phyloP scores from a whole-genome alignment of 495 filamentous ascomycete genomes.

The Penicillium angulare region DNA sequence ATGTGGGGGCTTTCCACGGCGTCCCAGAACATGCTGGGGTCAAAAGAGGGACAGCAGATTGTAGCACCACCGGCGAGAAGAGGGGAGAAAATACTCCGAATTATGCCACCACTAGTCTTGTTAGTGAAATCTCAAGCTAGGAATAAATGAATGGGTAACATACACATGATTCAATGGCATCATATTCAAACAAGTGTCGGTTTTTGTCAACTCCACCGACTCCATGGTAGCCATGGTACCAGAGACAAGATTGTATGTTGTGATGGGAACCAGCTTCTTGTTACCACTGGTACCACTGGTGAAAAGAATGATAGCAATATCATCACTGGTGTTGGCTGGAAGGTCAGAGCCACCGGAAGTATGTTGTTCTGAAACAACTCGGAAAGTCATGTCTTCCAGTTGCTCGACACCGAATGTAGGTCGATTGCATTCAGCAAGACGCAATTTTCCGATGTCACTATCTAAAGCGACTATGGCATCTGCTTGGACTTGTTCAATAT shows the following conservation, averaged over 20 bases:
- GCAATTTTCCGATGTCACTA: conserved; percentile 16
- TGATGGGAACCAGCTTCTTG: conserved; percentile 45
- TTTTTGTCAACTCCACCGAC: conserved; percentile 33
- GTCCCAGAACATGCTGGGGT: conserved; percentile 49
- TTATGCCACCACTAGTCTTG: conserved; percentile 28
- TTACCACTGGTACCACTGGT: conserved; percentile 48
- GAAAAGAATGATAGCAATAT: conserved; percentile 43
- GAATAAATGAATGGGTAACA: background rate
- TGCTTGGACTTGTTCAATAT: conserved; percentile 17
- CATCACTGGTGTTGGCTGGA: conserved; percentile 15
- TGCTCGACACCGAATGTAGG: conserved; percentile 16
- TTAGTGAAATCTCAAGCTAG: conserved; percentile 3
- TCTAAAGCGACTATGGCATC: conserved; percentile 21
- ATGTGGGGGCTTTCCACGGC: conserved; percentile 33
- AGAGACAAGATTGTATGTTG: conserved; percentile 31
- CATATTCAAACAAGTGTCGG: conserved; percentile 43
- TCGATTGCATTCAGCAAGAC: conserved; percentile 11
- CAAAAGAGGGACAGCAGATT: conserved; percentile 46
- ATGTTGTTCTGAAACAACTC: conserved; percentile 5
- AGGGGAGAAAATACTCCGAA: conserved; percentile 41
- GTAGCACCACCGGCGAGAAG: conserved; percentile 38
- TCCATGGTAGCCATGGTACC: conserved; percentile 40
- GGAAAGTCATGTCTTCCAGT: conserved; percentile 17
- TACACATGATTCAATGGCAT: conserved; percentile 50
- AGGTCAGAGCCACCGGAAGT: background rate